These are phyloP conservation scores for Nematocida minor DNA, from an alignment of 371 early-diverging fungal genomes.

Conservation along the genomic window DNA sequence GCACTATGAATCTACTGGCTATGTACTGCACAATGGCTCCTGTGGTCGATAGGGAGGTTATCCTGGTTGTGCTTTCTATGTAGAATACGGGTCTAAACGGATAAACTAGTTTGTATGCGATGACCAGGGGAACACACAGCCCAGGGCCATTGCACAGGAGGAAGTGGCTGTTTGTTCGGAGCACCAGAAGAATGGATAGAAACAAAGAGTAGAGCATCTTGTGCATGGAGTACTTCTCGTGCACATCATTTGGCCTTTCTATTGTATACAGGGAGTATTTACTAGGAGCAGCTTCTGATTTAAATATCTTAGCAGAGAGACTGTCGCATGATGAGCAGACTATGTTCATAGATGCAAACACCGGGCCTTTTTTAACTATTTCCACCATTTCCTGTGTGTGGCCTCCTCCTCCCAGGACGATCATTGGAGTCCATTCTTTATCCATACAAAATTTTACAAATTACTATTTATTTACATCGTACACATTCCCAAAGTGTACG, in stretches of 20 bases:
- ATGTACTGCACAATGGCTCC: conserved; percentile 38
- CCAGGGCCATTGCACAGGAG: conserved; percentile 49
- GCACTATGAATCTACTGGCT: conserved; percentile 35
- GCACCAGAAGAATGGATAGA: not conserved
- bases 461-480: no score
- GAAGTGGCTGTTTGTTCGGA: not conserved
- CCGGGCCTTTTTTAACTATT: conserved; percentile 15
- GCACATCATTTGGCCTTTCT: conserved; percentile 34
- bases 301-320: not conserved
- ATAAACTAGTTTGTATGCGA: not conserved
- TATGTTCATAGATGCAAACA: not conserved
- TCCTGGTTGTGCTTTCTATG: conserved; percentile 36
- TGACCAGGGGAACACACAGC: not conserved
- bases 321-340: not conserved
- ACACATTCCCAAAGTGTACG: no score
- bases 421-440: not conserved
- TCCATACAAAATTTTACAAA: not conserved
- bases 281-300: not conserved
- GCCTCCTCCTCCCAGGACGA: conserved; percentile 49
- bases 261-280: not conserved
- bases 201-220: conserved; percentile 16
- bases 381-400: conserved; percentile 46
- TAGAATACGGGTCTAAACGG: conserved; percentile 13
- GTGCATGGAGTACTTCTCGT: conserved; percentile 9
- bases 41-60: conserved; percentile 8